Evolutionary conservation across 2,329 filamentous ascomycete genomes (phyloP), one percentile per base, ranked within the genome.

Genomic region (Mycocentrospora acerina): DNA sequence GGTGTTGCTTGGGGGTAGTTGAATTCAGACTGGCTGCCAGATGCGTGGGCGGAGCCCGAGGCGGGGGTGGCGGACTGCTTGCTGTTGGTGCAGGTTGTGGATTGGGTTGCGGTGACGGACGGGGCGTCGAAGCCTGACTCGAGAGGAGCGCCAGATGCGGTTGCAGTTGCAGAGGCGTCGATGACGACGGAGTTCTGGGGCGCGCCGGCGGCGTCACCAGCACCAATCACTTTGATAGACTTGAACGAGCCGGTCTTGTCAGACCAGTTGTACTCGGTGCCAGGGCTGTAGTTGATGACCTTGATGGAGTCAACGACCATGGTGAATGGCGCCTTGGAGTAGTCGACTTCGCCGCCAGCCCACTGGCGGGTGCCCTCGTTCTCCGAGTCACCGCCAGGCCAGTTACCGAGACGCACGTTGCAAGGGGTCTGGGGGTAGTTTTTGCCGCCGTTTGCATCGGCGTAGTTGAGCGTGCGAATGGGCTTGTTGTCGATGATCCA

Each of bases 401-500:
- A 74, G 60, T 68, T 71, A 32, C 71, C 71, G 15, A 75, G 59
- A 44, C 59, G 61, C 16, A 69, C 55, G 28, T 80, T 79, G 82
- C 86, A 85, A 1, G 87, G 87, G 0, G 86, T 90, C 61, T 91
- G 87, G 0, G 87, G 87, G 63, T 80, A 90, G 60, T 78, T 78
- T 33, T 76, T 63, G 10, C 81, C 81, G 51, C 76, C 76, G 31
- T 77, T 70, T 40, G 72, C 67, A 34, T 85, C 80, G 16, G 69
- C 70, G 39, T 80, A 78, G 7, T 75, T 63, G n/a, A 88, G 72
- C 1, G 78, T 82, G 45, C 87, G 82, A 35, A 87, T 75, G 4
- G 78, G 73, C 7, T 71, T 70, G 50, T 81, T 81, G 53, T 94
- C 87, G 37, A 93, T 81, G 56, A 76, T 80, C 77, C 80, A 90